Evolutionary conservation across 78 protist genomes (phyloP), one percentile per base, ranked within the genome.

Genomic region (Dictyostelium intermedium): DNA sequence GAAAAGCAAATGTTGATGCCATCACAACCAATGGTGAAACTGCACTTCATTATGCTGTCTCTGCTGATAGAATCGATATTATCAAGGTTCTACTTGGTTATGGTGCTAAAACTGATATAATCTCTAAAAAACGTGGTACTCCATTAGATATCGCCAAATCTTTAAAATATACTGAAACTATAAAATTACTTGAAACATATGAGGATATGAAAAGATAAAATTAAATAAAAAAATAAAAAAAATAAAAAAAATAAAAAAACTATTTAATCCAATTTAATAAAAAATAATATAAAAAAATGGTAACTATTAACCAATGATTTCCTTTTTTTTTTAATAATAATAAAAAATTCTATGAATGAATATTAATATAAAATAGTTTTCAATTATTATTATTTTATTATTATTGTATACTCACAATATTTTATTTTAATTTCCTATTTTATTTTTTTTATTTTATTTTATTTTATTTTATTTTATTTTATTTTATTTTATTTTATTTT

Each of bases 1-100:
- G 66, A 14, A 89, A 89, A 32, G 85, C 95, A 53, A 73, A 82
- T n/a, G 43, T 47, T 8, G 45, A 84, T 63, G 82, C 91, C 0
- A 23, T 53, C 23, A 83, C 95, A 23, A 30, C 34, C 2, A 74
- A 87, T 77, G 76, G 41, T 20, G 91, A 83, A 45, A 91, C 95
- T 11, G n/a, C 82, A 11, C 76, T 91, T 10, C 91, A 84, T 60
- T 91, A 83, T 76, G 95, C 95, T 0, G 95, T 91, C 4, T 82
- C 93, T 20, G 72, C 50, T 13, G 81, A 78, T 45, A 11, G 53
- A 4, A 14, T 74, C 4, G 47, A 45, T 25, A 63, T 78, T 32
- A 85, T 89, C 10, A 34, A 43, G 9, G 43, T 76, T 18, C 61
- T 89, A 37, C 45, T 89, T 10, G 20, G 34, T 10, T 18, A 18